These are phyloP conservation scores for Datura wrightii DNA, from an alignment of 257 asterid genomes.

Conservation along the genomic window DNA sequence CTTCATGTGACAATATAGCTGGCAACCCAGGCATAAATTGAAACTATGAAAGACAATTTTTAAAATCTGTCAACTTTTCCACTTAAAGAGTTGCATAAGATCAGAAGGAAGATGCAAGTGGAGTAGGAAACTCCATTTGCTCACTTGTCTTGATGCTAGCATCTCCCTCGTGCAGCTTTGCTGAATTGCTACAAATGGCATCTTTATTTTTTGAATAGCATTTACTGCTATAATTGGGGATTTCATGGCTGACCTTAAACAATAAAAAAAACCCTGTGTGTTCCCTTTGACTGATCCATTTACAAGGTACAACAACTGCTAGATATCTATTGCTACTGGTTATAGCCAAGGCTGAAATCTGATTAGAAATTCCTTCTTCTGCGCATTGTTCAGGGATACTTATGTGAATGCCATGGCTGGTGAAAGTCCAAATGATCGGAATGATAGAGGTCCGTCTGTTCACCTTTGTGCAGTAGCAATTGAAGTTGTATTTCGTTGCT, in stretches of 20 bases:
- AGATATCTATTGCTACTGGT: background rate
- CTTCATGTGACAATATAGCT: background rate
- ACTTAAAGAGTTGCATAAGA: background rate
- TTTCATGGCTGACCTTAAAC: background rate
- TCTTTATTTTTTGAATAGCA: background rate
- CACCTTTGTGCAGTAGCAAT: background rate
- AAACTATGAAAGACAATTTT: background rate
- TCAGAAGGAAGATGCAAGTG: background rate
- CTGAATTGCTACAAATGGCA: background rate
- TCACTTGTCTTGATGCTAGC: background rate
- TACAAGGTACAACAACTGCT: background rate
- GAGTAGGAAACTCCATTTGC: constrained; percentile 9
- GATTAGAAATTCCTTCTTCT: background rate
- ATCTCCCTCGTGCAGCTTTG: background rate
- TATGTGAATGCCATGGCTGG: constrained; percentile 78
- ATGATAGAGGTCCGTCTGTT: constrained; percentile 80
- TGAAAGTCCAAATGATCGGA: constrained; percentile 94
- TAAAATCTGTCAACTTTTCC: background rate
- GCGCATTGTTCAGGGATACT: constrained; percentile 65
- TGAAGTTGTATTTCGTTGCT: constrained; percentile 3
- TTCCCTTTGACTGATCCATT: background rate
- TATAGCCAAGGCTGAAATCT: background rate
- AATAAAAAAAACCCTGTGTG: background rate
- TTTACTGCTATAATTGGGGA: background rate
- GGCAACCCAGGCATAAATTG: background rate